Evolutionary conservation across 169 alveolate genomes (phyloP).

Genomic region (Prorocentrum cordatum): DNA sequence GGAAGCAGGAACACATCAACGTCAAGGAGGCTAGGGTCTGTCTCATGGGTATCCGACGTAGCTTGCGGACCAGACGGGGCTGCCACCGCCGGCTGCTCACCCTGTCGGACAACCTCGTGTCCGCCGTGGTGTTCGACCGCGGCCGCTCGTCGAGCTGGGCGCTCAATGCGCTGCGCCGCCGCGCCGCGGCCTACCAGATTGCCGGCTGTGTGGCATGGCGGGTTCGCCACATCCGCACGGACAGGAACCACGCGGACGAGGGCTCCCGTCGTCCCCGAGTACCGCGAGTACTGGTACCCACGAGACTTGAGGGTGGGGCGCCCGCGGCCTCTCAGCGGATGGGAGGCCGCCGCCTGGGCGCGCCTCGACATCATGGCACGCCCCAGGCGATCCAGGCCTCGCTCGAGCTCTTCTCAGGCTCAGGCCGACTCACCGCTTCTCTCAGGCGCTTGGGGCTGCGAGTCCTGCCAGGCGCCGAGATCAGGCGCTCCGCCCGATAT

Average conservation of each 20-base stretch:
- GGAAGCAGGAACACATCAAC: neutral
- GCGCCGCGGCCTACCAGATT: neutral
- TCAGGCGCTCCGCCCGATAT: neutral
- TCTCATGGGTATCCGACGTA: neutral
- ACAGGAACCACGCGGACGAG: neutral
- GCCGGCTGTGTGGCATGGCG: neutral
- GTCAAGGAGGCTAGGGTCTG: slow-evolving; percentile 15
- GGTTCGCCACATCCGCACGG: neutral
- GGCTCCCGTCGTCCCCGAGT: neutral
- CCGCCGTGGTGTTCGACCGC: neutral
- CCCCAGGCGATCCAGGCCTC: neutral
- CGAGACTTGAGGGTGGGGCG: neutral
- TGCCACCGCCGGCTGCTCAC: neutral
- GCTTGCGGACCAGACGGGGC: neutral
- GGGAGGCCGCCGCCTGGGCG: neutral
- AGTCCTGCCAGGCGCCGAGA: neutral
- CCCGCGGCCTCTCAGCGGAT: neutral
- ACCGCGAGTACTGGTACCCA: too few relatives aligned
- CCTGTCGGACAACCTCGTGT: neutral
- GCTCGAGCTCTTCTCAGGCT: slow-evolving; percentile 3
- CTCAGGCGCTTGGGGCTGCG: neutral
- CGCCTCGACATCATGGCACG: neutral
- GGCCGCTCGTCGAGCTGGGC: neutral
- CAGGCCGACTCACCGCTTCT: neutral
- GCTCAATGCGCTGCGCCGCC: neutral